Evolutionary conservation across 2,329 filamentous ascomycete genomes (phyloP), one percentile per base, ranked within the genome.

Genomic region (Aspergillus neotritici): DNA sequence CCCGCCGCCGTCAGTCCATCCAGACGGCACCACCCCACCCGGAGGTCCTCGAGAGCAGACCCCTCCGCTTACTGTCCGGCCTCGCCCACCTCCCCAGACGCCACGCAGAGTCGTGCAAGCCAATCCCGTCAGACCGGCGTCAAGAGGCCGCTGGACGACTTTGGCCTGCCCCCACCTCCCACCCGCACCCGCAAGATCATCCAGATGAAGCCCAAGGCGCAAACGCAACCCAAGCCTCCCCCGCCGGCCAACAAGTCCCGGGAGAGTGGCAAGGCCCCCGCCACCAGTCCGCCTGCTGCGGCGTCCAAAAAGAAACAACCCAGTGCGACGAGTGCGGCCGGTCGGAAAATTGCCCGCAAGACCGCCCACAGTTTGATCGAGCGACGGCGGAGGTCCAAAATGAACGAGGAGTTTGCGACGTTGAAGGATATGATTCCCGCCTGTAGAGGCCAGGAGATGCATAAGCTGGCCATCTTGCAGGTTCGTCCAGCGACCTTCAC

Each of bases 381-480:
- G 70, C 77, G 93, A 35, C 74, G 91, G 45, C 74, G 93, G 56
- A 77, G 93, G 49, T 94, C 87, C 10, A 98, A 97, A 73, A 98
- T 97, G 91, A 97, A 98, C 56, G 91, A 97, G 64, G 93, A 97
- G 69, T 97, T 97, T 70, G 86, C 82, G 2, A 85, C 94, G 12
- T 71, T 97, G 52, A 97, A 97, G 69, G 80, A 84, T 57, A 89
- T 98, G 86, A 94, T 97, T 44, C 93, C 93, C 1, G 91, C 93
- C 2, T 97, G 93, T 65, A 82, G 79, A n/a, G 90, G 89, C 5
- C 79, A 83, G 53, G 91, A 97, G 60, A 97, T 97, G 93, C 93
- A 97, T 67, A 98, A 98, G 69, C 72, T 97, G 44, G 89, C 90
- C 12, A 96, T 97, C 55, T 70, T 97, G 39, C 89, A 96, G 80